Evolutionary conservation across 495 filamentous ascomycete species (phyloP).

Genomic region (Penicillium verhagenii): DNA sequence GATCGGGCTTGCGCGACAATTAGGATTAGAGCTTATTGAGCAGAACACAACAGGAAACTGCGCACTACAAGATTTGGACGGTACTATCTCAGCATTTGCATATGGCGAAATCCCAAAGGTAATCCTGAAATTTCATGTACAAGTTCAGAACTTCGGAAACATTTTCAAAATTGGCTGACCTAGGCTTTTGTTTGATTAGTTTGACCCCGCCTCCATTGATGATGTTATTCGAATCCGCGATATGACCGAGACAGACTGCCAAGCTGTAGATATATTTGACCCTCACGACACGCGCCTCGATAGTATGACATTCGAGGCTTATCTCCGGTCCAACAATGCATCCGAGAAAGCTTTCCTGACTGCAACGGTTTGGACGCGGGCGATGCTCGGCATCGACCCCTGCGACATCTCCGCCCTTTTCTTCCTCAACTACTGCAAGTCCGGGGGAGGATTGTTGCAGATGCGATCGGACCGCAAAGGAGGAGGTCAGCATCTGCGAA

Average conservation of each 20-base stretch:
- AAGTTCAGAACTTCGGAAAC: no score
- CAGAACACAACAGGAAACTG: conserved; percentile 41
- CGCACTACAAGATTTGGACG: conserved; percentile 33
- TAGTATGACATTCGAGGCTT: conserved; percentile 30
- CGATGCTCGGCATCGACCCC: conserved; percentile 43
- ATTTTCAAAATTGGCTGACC: background rate
- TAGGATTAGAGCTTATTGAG: conserved; percentile 38
- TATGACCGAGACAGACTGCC: conserved; percentile 27
- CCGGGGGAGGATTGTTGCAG: conserved; percentile 37
- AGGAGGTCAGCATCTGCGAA: conserved; percentile 46
- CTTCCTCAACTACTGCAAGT: conserved; percentile 49
- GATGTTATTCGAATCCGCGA: conserved; percentile 15
- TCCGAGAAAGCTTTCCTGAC: background rate
- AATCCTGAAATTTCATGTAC: conserved; percentile 11
- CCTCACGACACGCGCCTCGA: conserved; percentile 27
- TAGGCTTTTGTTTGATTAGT: background rate
- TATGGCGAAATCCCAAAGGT: conserved; percentile 35
- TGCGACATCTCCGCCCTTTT: conserved; percentile 42
- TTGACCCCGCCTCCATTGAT: conserved; percentile 1
- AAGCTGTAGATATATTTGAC: conserved; percentile 6
- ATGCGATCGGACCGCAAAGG: conserved; percentile 42
- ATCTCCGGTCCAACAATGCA: conserved; percentile 1
- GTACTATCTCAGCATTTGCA: conserved; percentile 17
- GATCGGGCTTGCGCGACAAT: conserved; percentile 30
- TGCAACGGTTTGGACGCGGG: conserved; percentile 10